These are phyloP conservation scores for Hymenoscyphus infarciens DNA, from an alignment of 2,329 filamentous ascomycete species.

Conservation along the genomic window DNA sequence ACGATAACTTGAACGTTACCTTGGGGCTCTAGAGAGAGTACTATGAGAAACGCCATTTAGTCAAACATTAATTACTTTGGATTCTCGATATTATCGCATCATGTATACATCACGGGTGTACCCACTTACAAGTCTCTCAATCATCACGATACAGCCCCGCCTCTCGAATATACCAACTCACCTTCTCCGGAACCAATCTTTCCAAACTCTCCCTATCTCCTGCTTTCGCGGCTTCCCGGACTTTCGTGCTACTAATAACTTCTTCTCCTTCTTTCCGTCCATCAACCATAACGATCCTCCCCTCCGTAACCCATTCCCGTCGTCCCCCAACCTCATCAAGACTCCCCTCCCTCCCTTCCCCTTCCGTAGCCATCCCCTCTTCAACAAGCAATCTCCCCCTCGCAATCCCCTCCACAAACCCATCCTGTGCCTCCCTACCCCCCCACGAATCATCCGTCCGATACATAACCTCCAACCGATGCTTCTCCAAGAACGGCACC, in stretches of 20 bases:
- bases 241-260: slow-evolving; percentile 57
- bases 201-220: slow-evolving; percentile 46
- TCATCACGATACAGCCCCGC: slow-evolving; percentile 50
- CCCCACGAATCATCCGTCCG: slow-evolving; percentile 61
- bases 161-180: slow-evolving; percentile 55
- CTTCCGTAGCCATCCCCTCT: slow-evolving; percentile 34
- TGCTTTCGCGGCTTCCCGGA: slow-evolving; percentile 52
- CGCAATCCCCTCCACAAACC: slow-evolving; percentile 50
- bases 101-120: neutral
- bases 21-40: too few species aligned
- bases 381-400: slow-evolving; percentile 51
- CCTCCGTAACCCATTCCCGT: slow-evolving; percentile 50
- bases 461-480: slow-evolving; percentile 61
- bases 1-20: too few species aligned
- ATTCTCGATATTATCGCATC: too few species aligned
- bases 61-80: too few species aligned
- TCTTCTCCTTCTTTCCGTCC: slow-evolving; percentile 41
- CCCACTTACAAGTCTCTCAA: neutral
- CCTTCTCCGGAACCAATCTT: slow-evolving; percentile 52
- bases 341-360: neutral
- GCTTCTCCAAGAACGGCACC: slow-evolving; percentile 58
- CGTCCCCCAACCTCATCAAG: slow-evolving; percentile 53
- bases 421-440: slow-evolving; percentile 48
- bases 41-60: too few species aligned
- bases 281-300: slow-evolving; percentile 56